Conservation (phyloP, 2,329 filamentous ascomycete genomes). For the Dactylellina sp. region DNA sequence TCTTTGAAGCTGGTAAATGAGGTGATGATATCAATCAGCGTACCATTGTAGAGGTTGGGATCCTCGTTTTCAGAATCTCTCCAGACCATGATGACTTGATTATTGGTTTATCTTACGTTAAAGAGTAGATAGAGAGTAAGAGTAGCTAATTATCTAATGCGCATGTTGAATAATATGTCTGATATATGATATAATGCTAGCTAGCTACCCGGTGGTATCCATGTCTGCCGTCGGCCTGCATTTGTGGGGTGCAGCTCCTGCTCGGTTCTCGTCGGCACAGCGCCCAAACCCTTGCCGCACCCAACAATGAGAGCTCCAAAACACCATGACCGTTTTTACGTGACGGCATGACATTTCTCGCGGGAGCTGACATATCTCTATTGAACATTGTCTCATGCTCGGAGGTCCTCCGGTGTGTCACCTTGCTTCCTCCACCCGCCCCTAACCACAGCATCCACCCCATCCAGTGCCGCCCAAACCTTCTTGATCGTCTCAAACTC, state of each 20-base stretch:
- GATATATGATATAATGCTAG: no score
- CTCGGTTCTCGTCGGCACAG: slow-evolving; percentile 50
- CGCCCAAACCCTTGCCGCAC: not conserved
- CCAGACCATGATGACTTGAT: slow-evolving; percentile 42
- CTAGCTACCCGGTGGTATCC: slow-evolving; percentile 13
- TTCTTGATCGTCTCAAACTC: slow-evolving; percentile 66
- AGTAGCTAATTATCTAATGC: no score
- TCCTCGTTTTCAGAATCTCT: slow-evolving; percentile 44
- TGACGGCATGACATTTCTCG: slow-evolving; percentile 1
- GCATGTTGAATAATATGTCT: not conserved
- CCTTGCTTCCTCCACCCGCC: slow-evolving; percentile 70
- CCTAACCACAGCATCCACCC: slow-evolving; percentile 68
- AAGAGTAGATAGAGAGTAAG: not conserved
- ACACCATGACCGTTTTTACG: not conserved
- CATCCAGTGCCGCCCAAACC: slow-evolving; percentile 67
- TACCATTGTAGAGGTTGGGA: slow-evolving; percentile 55
- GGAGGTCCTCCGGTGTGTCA: slow-evolving; percentile 68
- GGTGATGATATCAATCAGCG: no score
- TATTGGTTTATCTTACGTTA: not conserved
- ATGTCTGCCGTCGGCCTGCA: no score
- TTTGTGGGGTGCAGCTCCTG: no score
- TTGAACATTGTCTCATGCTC: not conserved
- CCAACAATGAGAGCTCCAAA: slow-evolving; percentile 7
- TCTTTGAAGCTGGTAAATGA: no score
- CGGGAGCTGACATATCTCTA: no score